Base-by-base conservation (phyloP, 208 protist species). In the Zelonia costaricensis region DNA sequence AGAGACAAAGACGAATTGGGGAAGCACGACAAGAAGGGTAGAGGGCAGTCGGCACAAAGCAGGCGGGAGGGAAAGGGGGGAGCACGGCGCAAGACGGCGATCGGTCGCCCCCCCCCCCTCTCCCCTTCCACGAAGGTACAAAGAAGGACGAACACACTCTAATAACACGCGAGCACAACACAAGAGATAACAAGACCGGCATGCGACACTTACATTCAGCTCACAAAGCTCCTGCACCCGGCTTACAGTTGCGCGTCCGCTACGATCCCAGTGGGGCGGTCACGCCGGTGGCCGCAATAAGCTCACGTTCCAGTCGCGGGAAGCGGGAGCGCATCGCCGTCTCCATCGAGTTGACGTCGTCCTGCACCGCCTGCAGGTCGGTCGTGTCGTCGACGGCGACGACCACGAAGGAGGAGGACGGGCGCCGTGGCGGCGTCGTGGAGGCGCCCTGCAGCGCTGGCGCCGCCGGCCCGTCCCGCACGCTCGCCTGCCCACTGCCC, bases 301-400 rank as follows among this genome's bases (percentile, higher is more conserved):
- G 30, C 45, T 65, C 66, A 4, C 51, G 44, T 51, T 66, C 23
- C 35, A 73, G 35, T 9, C 58, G 58, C 5, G 52, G 42, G 53
- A 51, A 73, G 28, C 42, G 44, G 10, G 42, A n/a, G 10, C 51
- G 51, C 0, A 73, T 20, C 15, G 51, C 10, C 25, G 54, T 8
- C 45, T 73, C 52, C 1, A 61, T 28, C 6, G 31, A 33, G 0
- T 55, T 33, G 7, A 70, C 5, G n/a, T 62, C 42, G 16, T 42
- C 20, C 38, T 31, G 56, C 2, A 73, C 20, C 2, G 20, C 15
- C 28, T 25, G 8, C 16, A 60, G 43, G 13, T 25, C 30, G 22
- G 48, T 30, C 27, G 31, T 48, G 5, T 31, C 44, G 9, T 55
- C 33, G 2, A 27, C 48, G 16, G 35, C 18, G 2, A 66, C 57